Percentiles rank a stretch among this genome's conserved stretches.
These are phyloP conservation scores for Clitopilus passeckerianus DNA, from an alignment of 768 basidiomycete genomes.

Conservation along the genomic window DNA sequence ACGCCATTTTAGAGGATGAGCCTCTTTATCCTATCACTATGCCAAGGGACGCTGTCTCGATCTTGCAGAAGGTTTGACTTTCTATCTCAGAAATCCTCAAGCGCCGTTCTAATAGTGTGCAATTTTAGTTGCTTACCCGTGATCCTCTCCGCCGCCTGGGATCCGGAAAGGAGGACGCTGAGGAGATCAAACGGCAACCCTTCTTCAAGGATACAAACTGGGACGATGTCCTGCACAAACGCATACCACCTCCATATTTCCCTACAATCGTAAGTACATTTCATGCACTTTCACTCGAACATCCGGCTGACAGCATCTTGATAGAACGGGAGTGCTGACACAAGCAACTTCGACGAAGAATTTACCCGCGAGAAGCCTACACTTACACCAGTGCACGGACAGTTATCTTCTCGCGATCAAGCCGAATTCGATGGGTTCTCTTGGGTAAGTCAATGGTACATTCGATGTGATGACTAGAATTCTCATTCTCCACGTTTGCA, in stretches of 20 bases:
- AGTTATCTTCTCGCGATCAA: constrained; percentile 86
- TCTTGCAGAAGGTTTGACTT: constrained; percentile 78
- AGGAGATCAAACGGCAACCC: constrained; percentile 94
- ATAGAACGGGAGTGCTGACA: constrained; percentile 81
- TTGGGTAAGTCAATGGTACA: constrained; percentile 52
- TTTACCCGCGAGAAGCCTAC: constrained; percentile 97
- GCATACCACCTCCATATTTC: constrained; percentile 96
- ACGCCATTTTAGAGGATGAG: constrained; percentile 97
- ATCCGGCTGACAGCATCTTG: constrained; percentile 9
- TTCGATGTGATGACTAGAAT: too few species aligned
- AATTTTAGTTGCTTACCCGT: constrained; percentile 75
- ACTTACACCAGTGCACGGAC: constrained; percentile 94
- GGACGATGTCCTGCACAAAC: constrained; percentile 96
- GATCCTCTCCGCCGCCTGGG: constrained; percentile 91
- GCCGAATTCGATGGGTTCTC: constrained; percentile 96
- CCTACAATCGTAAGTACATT: constrained; percentile 81
- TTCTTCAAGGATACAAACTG: constrained; percentile 99
- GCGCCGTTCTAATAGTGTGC: constrained; percentile 3
- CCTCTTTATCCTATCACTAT: constrained; percentile 98
- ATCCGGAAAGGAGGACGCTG: constrained; percentile 87
- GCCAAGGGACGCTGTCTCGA: constrained; percentile 95
- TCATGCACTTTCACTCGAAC: neutral
- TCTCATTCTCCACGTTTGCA: constrained; percentile 7
- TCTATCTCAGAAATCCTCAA: neutral
- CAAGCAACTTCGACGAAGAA: constrained; percentile 94